These are phyloP conservation scores for Parathielavia appendiculata DNA, from an alignment of 495 filamentous ascomycete genomes.

Conservation along the genomic window DNA sequence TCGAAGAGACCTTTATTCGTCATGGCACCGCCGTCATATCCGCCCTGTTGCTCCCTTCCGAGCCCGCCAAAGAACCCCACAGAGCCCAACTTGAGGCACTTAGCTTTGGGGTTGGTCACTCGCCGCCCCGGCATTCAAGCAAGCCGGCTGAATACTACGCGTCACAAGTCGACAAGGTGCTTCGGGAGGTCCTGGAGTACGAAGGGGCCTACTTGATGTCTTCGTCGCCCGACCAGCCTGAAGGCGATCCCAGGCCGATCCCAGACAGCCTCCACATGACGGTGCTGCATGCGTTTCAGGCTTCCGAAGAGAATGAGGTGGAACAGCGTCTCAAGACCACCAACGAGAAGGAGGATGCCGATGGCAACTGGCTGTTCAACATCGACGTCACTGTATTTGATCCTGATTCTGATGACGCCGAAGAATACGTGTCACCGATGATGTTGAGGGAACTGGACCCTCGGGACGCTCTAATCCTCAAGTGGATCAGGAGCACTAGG, in stretches of 20 bases:
- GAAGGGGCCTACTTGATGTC: not conserved
- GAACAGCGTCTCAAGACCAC: not conserved
- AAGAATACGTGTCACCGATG: not conserved
- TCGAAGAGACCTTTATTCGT: conserved; percentile 8
- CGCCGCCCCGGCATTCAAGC: not conserved
- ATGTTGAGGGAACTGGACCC: not conserved
- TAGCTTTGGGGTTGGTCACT: not conserved
- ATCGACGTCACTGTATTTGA: not conserved
- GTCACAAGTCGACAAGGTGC: conserved; percentile 1
- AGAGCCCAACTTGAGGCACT: not conserved
- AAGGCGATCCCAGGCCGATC: not conserved
- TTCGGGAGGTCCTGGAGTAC: conserved; percentile 7
- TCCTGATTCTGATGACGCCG: not conserved
- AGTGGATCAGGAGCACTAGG: not conserved
- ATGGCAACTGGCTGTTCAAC: conserved; percentile 1
- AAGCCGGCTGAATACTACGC: not conserved
- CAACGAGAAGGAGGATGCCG: not conserved
- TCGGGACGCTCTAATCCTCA: not conserved
- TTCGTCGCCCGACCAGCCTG: not conserved
- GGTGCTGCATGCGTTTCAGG: conserved; percentile 9
- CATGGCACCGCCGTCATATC: conserved; percentile 7
- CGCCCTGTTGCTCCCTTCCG: conserved; percentile 5
- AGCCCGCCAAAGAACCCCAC: not conserved
- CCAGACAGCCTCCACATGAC: conserved; percentile 11
- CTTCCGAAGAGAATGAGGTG: not conserved